Conservation (phyloP, 495 filamentous ascomycete genomes). For the Podospora pseudocomata region DNA sequence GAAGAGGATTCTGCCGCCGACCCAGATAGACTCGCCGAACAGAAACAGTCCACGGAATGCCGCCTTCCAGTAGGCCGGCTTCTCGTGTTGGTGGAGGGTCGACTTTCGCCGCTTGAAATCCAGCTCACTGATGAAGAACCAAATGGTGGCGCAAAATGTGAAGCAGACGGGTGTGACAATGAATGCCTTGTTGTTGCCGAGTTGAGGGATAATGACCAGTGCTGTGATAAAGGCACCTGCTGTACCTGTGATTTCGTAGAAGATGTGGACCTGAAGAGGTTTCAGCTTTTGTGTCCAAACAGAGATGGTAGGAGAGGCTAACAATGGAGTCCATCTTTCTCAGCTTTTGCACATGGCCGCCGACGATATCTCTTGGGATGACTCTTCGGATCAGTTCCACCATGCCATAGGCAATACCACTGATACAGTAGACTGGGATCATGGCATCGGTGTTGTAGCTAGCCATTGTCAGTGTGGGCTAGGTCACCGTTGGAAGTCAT, state of each 20-base stretch:
- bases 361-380: constrained; percentile 45
- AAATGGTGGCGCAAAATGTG: constrained; percentile 30
- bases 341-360: constrained; percentile 44
- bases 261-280: constrained; percentile 31
- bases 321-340: constrained; percentile 43
- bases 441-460: constrained; percentile 42
- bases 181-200: constrained; percentile 47
- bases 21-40: constrained; percentile 39
- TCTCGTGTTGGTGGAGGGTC: not conserved
- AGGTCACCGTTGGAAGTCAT: not conserved
- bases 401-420: constrained; percentile 41
- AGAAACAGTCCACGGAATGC: constrained; percentile 32
- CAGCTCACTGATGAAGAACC: constrained; percentile 40
- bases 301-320: not conserved
- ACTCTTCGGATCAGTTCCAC: constrained; percentile 46
- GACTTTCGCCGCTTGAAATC: constrained; percentile 25
- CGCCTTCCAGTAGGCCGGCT: constrained; percentile 24
- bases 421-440: constrained; percentile 42
- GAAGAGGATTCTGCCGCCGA: constrained; percentile 41
- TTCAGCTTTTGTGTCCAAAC: not conserved
- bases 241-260: constrained; percentile 45
- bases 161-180: constrained; percentile 44
- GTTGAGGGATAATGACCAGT: constrained; percentile 38
- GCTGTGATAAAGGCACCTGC: constrained; percentile 42
- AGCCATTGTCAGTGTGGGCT: not conserved